phyloP scores from a whole-genome alignment of 345 rosid species.

The Moricandia moricandioides region DNA sequence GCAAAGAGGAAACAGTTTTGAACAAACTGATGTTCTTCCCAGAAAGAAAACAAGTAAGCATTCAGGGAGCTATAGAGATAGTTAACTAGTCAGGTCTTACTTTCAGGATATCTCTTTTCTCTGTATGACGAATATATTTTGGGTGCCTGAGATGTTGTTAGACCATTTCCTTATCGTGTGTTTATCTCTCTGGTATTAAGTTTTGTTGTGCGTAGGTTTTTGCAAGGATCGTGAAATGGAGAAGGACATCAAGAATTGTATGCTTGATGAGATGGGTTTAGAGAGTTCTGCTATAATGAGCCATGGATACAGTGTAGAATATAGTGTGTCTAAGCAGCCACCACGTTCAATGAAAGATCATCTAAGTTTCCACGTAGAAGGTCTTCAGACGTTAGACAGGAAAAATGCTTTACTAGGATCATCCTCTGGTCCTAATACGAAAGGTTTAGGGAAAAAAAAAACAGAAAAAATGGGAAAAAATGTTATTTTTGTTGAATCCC shows the following conservation, averaged over 20 bases:
- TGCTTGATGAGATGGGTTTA: conserved; percentile 57
- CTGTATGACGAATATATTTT: not conserved
- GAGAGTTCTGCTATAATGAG: conserved; percentile 49
- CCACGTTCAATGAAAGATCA: conserved; percentile 15
- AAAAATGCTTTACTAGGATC: conserved; percentile 14
- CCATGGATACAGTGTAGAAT: conserved; percentile 40
- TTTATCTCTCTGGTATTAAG: not conserved
- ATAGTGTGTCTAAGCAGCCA: conserved; percentile 30
- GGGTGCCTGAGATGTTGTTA: not conserved
- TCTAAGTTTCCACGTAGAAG: conserved; percentile 3
- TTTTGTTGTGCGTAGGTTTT: not conserved
- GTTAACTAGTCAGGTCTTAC: not conserved
- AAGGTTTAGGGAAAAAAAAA: conserved; percentile 23
- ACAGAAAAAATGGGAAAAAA: conserved; percentile 33
- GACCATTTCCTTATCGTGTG: not conserved
- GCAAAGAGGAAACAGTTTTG: conserved; percentile 23
- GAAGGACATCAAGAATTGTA: conserved; percentile 33
- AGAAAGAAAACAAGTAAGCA: conserved; percentile 12
- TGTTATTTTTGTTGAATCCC: conserved; percentile 26
- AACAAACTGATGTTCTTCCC: conserved; percentile 2
- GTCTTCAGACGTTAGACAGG: conserved; percentile 9
- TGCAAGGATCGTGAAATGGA: conserved; percentile 14
- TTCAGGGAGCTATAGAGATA: conserved; percentile 5
- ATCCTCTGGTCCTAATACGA: conserved; percentile 36
- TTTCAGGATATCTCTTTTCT: not conserved